A percentile compares a stretch with the other conserved stretches of the same genome.
These are phyloP conservation scores for Paramyrothecium roridum DNA, from an alignment of 2,329 filamentous ascomycete species.

Conservation along the genomic window DNA sequence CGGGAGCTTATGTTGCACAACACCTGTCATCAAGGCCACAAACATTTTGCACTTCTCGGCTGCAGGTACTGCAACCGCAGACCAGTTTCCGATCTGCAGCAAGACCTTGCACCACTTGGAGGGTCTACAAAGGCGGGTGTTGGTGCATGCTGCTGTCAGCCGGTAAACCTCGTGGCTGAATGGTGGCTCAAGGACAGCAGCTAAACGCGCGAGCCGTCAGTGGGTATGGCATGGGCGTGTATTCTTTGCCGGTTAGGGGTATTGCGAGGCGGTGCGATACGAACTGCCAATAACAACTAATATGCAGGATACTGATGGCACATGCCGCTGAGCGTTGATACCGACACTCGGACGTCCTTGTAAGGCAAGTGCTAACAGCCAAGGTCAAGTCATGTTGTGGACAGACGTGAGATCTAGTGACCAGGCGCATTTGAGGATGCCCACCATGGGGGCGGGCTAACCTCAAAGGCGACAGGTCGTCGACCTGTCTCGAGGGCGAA, in stretches of 20 bases:
- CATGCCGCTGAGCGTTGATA: too few relatives aligned
- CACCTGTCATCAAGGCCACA: slow-evolving; percentile 1
- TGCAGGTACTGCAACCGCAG: neutral
- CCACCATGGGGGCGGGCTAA: too few relatives aligned
- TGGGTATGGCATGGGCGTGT: neutral
- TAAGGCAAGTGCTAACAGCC: too few relatives aligned
- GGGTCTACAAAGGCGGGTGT: neutral
- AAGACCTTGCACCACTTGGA: neutral
- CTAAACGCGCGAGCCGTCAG: neutral
- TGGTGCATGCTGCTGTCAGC: neutral
- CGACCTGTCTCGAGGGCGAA: too few relatives aligned
- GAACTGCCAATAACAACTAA: too few relatives aligned
- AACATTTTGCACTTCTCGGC: neutral
- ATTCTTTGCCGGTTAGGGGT: neutral
- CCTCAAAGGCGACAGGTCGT: too few relatives aligned
- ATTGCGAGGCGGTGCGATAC: too few relatives aligned
- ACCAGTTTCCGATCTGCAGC: neutral
- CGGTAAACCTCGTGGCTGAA: neutral
- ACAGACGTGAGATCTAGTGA: too few relatives aligned
- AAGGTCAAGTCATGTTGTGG: too few relatives aligned
- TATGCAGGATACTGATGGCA: too few relatives aligned
- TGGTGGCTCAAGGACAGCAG: neutral
- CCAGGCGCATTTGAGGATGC: too few relatives aligned
- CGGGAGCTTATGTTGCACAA: neutral
- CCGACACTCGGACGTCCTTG: too few relatives aligned